Percentiles rank a stretch among this genome's conserved stretches.
Evolutionary conservation across 768 basidiomycete species (phyloP).

Genomic region (Austroboletus eburneus): DNA sequence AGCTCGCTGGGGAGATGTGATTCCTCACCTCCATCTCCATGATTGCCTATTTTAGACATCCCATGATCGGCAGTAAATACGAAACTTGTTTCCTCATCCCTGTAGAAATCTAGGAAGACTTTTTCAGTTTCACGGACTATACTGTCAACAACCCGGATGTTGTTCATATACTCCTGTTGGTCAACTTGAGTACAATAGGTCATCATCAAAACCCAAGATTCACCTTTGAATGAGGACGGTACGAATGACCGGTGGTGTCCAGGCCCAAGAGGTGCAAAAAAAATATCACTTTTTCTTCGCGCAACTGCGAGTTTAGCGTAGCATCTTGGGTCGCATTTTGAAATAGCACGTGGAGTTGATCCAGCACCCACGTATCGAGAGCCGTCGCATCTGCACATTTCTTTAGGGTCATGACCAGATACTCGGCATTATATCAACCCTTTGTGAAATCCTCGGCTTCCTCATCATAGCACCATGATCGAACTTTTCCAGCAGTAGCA

Average conservation of each 20-base stretch:
- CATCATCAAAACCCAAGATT: not conserved
- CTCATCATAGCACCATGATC: slow-evolving; percentile 72
- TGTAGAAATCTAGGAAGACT: slow-evolving; percentile 60
- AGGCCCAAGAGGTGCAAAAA: slow-evolving; percentile 82
- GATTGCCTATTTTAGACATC: slow-evolving; percentile 85
- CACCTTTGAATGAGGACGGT: slow-evolving; percentile 76
- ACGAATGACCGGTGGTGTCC: slow-evolving; percentile 85
- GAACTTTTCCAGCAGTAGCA: slow-evolving; percentile 63
- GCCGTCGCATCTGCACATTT: slow-evolving; percentile 60
- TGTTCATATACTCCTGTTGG: slow-evolving; percentile 76
- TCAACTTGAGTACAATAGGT: not conserved
- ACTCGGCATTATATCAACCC: slow-evolving; percentile 43
- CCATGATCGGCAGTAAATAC: slow-evolving; percentile 89
- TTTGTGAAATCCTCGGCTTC: slow-evolving; percentile 85
- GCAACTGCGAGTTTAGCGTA: slow-evolving; percentile 47
- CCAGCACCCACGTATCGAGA: slow-evolving; percentile 76
- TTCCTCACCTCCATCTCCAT: slow-evolving; percentile 80
- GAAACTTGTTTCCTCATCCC: slow-evolving; percentile 65
- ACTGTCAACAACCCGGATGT: slow-evolving; percentile 72
- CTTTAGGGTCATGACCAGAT: not conserved
- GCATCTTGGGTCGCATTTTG: slow-evolving; percentile 57
- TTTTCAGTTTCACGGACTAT: slow-evolving; percentile 66
- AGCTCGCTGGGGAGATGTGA: not conserved
- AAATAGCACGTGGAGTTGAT: slow-evolving; percentile 59
- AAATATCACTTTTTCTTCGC: slow-evolving; percentile 61